Conservation (phyloP, 306 rosid species). For the Quercus robur region DNA sequence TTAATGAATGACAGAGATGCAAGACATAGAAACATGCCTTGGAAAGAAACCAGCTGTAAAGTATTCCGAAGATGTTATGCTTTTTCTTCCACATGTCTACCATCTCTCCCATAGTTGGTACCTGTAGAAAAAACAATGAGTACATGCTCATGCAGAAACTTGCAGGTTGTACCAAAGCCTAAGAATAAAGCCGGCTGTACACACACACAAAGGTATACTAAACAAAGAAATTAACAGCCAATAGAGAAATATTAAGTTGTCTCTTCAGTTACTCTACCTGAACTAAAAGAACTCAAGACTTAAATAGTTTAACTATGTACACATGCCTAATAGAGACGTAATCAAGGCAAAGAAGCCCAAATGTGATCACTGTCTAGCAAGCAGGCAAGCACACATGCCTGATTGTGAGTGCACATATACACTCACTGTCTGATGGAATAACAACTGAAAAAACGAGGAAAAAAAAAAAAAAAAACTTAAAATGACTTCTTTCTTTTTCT, state of each 20-base stretch:
- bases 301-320: not conserved
- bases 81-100: slow-evolving; percentile 73
- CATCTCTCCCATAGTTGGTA: slow-evolving; percentile 84
- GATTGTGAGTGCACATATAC: not conserved
- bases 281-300: not conserved
- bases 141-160: slow-evolving; percentile 16
- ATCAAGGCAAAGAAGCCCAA: not conserved
- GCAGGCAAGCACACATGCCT: not conserved
- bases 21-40: slow-evolving; percentile 60
- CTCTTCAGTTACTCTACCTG: not conserved
- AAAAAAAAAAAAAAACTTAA: not conserved
- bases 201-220: not conserved
- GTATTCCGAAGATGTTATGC: slow-evolving; percentile 73
- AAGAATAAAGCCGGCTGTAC: not conserved
- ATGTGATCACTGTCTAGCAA: not conserved
- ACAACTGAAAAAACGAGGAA: not conserved
- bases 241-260: not conserved
- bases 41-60: slow-evolving; percentile 93
- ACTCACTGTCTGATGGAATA: not conserved
- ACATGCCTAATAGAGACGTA: not conserved
- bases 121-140: slow-evolving; percentile 46
- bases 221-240: not conserved
- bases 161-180: not conserved
- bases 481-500: not conserved
- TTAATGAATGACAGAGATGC: not conserved